Base-by-base conservation (phyloP, 305 asterid species). In the Rubia balearica region DNA sequence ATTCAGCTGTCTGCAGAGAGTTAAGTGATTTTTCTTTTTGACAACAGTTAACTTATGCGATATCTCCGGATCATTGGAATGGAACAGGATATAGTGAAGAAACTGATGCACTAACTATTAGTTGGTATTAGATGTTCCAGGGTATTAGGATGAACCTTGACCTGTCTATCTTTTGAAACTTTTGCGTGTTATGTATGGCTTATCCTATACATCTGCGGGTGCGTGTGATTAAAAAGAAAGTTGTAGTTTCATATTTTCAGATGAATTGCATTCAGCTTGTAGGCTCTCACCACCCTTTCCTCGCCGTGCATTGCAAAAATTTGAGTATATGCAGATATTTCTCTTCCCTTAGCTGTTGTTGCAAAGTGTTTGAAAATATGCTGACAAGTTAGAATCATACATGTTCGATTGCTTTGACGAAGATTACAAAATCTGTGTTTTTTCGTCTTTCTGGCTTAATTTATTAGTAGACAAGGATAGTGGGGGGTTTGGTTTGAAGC, bases 401-500 rank as follows among this genome's bases (percentile, higher is more conserved):
- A 33, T 33, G 38, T 33, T 33, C 38, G 5, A 33, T 33, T 61
- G 74, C 60, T 61, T 71, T 27, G 57, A 10, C 24, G 57, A 72
- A 14, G 73, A 80, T 65, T 48, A 19, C 75, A 65, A 42, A 77
- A 77, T 77, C 51, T 79, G 51, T 73, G 30, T 73, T 78, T 16
- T 33, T 33, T 33, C 38, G 3, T 33, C 38, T 79, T 27, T 27
- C 30, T 19, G 67, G 83, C 66, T 70, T 79, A 81, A 85, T 80
- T 73, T 68, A 85, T 79, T 74, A 65, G 51, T 73, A 85, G 89
- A 85, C 88, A 84, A 72, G 77, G 82, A 75, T 85, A 81, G 88
- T 84, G 90, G 90, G 84, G 59, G 78, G 83, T 87, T 84, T 83
- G 94, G 84, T 77, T 77, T 80, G 78, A 74, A 77, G 81, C 71